These are phyloP conservation scores for Prunella vulgaris DNA, from an alignment of 257 asterid species.

Conservation along the genomic window DNA sequence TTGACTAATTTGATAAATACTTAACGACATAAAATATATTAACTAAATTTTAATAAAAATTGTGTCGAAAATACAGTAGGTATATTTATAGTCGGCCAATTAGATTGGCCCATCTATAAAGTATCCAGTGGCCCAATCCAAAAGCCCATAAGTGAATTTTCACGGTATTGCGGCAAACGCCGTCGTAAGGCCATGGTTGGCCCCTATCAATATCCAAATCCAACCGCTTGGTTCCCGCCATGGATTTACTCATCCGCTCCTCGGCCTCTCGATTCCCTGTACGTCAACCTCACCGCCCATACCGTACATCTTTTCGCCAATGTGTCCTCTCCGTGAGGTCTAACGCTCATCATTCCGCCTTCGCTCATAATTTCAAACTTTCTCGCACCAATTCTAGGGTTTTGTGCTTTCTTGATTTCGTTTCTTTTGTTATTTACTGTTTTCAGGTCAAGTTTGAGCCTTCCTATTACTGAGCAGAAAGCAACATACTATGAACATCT, in stretches of 20 bases:
- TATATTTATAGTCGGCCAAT: too few relatives aligned
- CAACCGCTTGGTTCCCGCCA: conserved; percentile 36
- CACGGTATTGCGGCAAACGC: not conserved
- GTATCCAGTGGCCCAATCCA: conserved; percentile 4
- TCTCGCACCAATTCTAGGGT: conserved; percentile 24
- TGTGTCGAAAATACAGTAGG: too few relatives aligned
- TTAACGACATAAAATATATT: too few relatives aligned
- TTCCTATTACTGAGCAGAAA: conserved; percentile 59
- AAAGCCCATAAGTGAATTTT: not conserved
- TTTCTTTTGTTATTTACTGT: not conserved
- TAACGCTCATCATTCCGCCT: not conserved
- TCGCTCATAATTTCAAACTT: not conserved
- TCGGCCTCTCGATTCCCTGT: conserved; percentile 40
- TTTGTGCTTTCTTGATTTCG: conserved; percentile 1
- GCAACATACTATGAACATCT: conserved; percentile 66
- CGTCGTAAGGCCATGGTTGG: not conserved
- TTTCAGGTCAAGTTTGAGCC: conserved; percentile 53
- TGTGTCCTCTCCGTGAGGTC: conserved; percentile 56
- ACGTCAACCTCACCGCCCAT: conserved; percentile 26
- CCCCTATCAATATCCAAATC: conserved; percentile 7
- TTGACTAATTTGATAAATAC: too few relatives aligned
- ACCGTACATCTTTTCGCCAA: conserved; percentile 40
- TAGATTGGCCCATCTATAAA: not conserved
- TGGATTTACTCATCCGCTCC: conserved; percentile 61
- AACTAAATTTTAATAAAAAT: too few relatives aligned